phyloP scores from a whole-genome alignment of 768 basidiomycete genomes.

The Leccinum imitatum region DNA sequence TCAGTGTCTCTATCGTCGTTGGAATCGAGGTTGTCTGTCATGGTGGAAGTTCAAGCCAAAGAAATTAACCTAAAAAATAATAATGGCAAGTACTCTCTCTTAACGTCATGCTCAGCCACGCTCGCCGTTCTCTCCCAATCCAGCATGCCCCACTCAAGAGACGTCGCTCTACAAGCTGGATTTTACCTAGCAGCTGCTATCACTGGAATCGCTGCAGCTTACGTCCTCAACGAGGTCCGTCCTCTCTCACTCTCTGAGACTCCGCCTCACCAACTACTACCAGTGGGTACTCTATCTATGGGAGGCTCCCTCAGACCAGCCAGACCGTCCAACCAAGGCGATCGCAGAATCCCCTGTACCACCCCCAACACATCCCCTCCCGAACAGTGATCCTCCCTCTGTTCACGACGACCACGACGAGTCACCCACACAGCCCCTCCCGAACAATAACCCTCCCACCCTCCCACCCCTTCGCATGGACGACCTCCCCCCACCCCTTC shows the following conservation, averaged over 20 bases:
- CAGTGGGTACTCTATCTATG: constrained; percentile 18
- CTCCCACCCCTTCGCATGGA: constrained; percentile 10
- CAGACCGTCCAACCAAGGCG: too few species aligned
- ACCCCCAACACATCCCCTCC: too few species aligned
- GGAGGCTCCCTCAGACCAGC: not conserved
- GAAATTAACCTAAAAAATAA: too few species aligned
- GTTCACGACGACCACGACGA: not conserved
- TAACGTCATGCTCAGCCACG: not conserved
- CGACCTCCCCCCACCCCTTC: constrained; percentile 11
- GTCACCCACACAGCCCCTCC: not conserved
- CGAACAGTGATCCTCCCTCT: too few species aligned
- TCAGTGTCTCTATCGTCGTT: constrained; percentile 25
- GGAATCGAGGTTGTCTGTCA: constrained; percentile 15
- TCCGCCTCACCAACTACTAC: not conserved
- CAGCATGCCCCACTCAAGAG: constrained; percentile 11
- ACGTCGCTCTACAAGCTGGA: constrained; percentile 9
- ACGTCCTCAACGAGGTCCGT: constrained; percentile 21
- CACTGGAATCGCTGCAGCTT: constrained; percentile 23
- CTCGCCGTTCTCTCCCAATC: not conserved
- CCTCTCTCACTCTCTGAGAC: rapidly evolving
- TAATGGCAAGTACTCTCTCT: not conserved
- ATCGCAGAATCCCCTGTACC: too few species aligned
- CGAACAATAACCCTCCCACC: not conserved
- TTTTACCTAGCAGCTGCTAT: constrained; percentile 12
- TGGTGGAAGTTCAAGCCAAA: not conserved